Evolutionary conservation across 805 yeast genomes (phyloP), one percentile per base, ranked within the genome.

Genomic region (Starmerella potacharoeniae): DNA sequence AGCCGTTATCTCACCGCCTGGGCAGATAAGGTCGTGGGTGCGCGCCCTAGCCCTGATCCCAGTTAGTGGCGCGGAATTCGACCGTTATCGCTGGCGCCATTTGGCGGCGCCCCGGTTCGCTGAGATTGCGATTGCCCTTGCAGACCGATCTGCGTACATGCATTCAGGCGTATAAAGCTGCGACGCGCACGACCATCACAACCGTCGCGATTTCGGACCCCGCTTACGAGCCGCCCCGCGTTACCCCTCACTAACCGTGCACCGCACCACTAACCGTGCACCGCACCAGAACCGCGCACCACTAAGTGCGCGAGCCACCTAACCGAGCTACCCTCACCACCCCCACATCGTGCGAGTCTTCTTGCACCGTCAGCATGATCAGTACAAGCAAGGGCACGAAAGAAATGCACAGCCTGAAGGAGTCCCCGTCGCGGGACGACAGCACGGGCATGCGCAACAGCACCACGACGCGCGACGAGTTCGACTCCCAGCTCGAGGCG

Each of bases 401-500:
- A 11, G 43, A 40, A 17, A 8, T 8, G 7, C 22, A 40, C 29
- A 16, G 29, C 16, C 43, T 40, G 10, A 28, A 13, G 43, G 29
- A 40, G 13, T 40, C 43, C 10, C 16, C 16, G 13, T 40, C 43
- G 11, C 11, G 28, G 7, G 29, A 40, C 13, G 43, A 40, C 13
- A 40, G 43, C 29, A 40, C 43, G 10, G 43, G 43, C 22, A 22
- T 22, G 22, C 22, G 22, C 13, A 30, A 40, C 13, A 40, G 43
- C 29, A 40, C 43, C 2, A 29, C 29, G 6, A 31, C 36, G 30
- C 48, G 36, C 5, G 36, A 22, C 8, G n/a, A 41, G 11, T 46
- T 17, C 16, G 55, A 56, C 28, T 16, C 30, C 33, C 44, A 47
- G 13, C 61, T 69, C 44, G 65, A 64, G 14, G 71, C 71, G 54